These are phyloP conservation scores for Pecoramyces ruminantium DNA, from an alignment of 192 early-diverging fungal genomes.

Conservation along the genomic window DNA sequence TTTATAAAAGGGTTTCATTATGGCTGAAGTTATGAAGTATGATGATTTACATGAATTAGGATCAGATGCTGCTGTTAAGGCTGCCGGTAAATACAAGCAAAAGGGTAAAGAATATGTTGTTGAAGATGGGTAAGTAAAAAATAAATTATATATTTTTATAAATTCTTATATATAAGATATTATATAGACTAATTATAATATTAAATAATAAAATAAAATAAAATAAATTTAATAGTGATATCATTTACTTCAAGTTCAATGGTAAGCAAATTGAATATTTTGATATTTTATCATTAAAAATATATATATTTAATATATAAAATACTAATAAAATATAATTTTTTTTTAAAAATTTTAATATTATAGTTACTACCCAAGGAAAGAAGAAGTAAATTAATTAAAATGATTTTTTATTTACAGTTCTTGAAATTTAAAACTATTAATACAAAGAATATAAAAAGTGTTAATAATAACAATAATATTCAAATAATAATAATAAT, in stretches of 20 bases:
- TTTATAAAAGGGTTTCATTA: conserved; percentile 51
- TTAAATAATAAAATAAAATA: too few species aligned
- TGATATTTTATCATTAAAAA: neutral
- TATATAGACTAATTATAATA: too few species aligned
- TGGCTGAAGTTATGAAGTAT: conserved; percentile 82
- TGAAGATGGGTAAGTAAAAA: conserved; percentile 48
- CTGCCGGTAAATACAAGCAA: conserved; percentile 69
- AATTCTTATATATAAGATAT: too few species aligned
- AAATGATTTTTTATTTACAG: too few species aligned
- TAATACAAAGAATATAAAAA: too few species aligned
- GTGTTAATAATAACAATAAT: too few species aligned
- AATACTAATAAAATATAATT: too few species aligned
- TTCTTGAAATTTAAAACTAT: too few species aligned
- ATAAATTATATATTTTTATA: too few species aligned
- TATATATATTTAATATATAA: too few species aligned
- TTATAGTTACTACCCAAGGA: neutral
- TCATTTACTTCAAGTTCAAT: neutral
- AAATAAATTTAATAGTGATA: neutral
- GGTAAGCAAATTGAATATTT: neutral
- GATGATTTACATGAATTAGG: conserved; percentile 70
- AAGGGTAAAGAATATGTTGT: conserved; percentile 89
- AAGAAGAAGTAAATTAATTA: neutral
- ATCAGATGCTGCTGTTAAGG: conserved; percentile 80
- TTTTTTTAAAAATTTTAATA: neutral
- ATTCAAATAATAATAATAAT: too few species aligned